Percentiles rank a stretch among this genome's conserved stretches.
Evolutionary conservation across 2,329 filamentous ascomycete genomes (phyloP).

Genomic region (Saccharata proteae): DNA sequence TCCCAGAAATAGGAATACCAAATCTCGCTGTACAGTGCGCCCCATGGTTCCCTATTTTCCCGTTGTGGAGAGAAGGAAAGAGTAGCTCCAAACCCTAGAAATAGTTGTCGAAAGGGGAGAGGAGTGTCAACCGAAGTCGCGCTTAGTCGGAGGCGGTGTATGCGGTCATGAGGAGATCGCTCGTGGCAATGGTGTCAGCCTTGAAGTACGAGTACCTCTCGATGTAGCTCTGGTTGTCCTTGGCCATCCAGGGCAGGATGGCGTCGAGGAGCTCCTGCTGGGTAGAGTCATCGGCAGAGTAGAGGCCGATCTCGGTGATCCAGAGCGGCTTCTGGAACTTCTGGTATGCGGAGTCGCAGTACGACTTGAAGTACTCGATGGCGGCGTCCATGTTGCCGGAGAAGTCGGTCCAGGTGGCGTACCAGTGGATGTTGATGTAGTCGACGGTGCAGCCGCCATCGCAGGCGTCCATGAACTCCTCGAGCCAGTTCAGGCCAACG

Average conservation of each 20-base stretch:
- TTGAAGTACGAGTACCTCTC: constrained; percentile 29
- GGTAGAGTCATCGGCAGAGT: constrained; percentile 30
- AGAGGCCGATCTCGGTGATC: constrained; percentile 53
- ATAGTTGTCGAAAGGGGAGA: too few relatives aligned
- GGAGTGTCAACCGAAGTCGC: too few relatives aligned
- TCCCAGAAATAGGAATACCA: too few relatives aligned
- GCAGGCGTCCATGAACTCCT: constrained; percentile 41
- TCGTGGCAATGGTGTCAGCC: constrained; percentile 10
- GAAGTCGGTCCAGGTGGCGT: constrained; percentile 28
- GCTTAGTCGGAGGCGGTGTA: too few relatives aligned
- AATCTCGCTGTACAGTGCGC: too few relatives aligned
- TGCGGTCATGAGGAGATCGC: constrained; percentile 3
- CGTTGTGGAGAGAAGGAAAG: too few relatives aligned
- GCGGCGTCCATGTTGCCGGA: constrained; percentile 22
- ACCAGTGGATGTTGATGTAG: constrained; percentile 55
- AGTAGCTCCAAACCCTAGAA: too few relatives aligned
- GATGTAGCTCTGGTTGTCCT: constrained; percentile 25
- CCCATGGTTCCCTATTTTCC: too few relatives aligned
- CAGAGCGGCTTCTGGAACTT: constrained; percentile 37
- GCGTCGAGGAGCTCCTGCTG: constrained; percentile 36
- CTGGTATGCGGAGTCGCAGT: constrained; percentile 34
- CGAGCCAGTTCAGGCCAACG: constrained; percentile 46
- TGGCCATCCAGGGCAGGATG: constrained; percentile 32
- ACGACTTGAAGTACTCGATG: constrained; percentile 40
- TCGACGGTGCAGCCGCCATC: constrained; percentile 40